Evolutionary conservation across 352 stramenopile species (phyloP), one percentile per base, ranked within the genome.

Genomic region (Pythium phragmitis): DNA sequence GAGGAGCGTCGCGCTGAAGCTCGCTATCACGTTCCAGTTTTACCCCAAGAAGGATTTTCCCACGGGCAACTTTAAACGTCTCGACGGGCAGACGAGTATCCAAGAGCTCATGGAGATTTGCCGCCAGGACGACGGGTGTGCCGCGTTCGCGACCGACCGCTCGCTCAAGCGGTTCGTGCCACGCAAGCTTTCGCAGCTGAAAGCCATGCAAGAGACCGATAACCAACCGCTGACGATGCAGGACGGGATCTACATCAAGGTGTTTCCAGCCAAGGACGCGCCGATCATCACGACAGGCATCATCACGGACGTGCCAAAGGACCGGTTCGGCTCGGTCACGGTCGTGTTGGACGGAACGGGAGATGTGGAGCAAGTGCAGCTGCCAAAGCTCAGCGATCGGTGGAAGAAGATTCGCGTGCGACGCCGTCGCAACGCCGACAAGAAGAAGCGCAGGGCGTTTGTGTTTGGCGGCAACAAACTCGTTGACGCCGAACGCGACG

Each of bases 81-180:
- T 91, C 21, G 65, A 75, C 19, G 69, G 55, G 26, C 49, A 66
- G 14, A 9, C 34, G 11, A 74, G 55, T 5, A n/a, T 88, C 3
- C 12, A 39, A 0, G 62, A 79, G 54, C 72, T 94, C 37, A 87
- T 87, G 74, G 73, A 89, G 16, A 60, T 80, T 14, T 83, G 79
- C 34, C 78, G 81, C 6, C 63, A 81, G 26, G 85, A 94, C n/a
- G 85, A 94, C 60, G 68, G 71, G 11, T 92, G 81, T 41, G 85
- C 81, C 0, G 85, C 69, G 1, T 92, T 94, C 65, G 77, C 82
- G 4, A 91, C 85, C 0, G 80, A 94, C 58, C 79, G 85, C 7
- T 59, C 81, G 9, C 70, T 94, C 42, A 94, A 94, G 68, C 76
- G 82, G 5, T 92, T 94, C 46, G 71, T 94, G 19, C 82, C 81